Base-by-base conservation (phyloP, 495 filamentous ascomycete species). In the Penicillium pancosmium region DNA sequence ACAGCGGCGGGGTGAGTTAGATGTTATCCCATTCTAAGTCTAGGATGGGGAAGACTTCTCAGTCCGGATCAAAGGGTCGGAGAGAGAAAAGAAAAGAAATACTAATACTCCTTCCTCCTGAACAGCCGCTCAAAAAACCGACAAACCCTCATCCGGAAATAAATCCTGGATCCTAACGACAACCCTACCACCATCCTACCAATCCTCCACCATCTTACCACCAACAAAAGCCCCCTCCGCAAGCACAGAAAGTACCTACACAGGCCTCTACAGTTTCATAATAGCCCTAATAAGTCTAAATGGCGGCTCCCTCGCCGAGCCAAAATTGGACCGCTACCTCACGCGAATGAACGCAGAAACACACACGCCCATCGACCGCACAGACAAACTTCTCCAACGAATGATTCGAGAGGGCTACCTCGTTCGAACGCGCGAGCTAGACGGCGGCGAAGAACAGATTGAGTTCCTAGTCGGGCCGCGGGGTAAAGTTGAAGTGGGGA, bases 341-440 rank as follows among this genome's bases (percentile, higher is more conserved):
- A 75, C 76, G 27, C 84, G 93, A 15, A 80, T 90, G 57, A 95
- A 96, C 64, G 84, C 88, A 8, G 86, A 91, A 18, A 75, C 86
- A 16, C 88, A 88, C 62, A 90, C 91, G 38, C 87, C 90, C 1
- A 68, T 89, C 54, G 90, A 89, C 51, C 88, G 85, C 52, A 96
- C 90, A 11, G 91, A 94, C 21, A 82, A 85, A 41, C 71, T 93
- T 5, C 73, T 98, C 9, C 80, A 86, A 58, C 83, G 86, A 44
- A 88, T 98, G 74, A 78, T 85, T 47, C 89, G 82, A 58, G 91
- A 98, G 44, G 90, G 90, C 0, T 98, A 98, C 66, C 73, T 98
- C 2, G 77, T 90, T 25, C 89, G 84, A 56, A 80, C 86, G n/a
- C 80, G 83, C 49, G 89, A 92, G 52, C 77, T 79, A 67, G 82